Evolutionary conservation across 768 basidiomycete genomes (phyloP).

Genomic region (Tylopilus felleus): DNA sequence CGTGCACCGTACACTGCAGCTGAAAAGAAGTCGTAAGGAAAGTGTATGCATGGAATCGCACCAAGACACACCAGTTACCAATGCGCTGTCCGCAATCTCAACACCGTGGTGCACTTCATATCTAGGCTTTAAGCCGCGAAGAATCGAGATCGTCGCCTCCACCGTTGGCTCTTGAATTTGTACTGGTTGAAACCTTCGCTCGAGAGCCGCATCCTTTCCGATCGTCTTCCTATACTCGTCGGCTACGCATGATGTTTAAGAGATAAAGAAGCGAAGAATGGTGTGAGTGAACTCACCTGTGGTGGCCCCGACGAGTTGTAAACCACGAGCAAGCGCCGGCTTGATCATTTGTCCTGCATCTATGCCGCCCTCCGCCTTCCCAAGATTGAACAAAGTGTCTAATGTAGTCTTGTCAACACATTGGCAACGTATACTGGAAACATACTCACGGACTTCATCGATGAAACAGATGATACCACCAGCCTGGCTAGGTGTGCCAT

Average conservation of each 20-base stretch:
- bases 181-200: conserved; percentile 88
- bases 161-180: conserved; percentile 86
- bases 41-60: not conserved
- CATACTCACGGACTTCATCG: conserved; percentile 82
- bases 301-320: conserved; percentile 88
- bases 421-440: not conserved
- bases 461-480: conserved; percentile 90
- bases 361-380: conserved; percentile 88
- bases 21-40: conserved; percentile 19
- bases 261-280: not conserved
- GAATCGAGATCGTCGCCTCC: conserved; percentile 78
- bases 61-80: conserved; percentile 67
- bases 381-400: conserved; percentile 84
- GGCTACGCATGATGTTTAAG: conserved; percentile 29
- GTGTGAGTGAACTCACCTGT: conserved; percentile 54
- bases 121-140: conserved; percentile 77
- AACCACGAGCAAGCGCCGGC: conserved; percentile 80
- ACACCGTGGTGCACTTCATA: conserved; percentile 95
- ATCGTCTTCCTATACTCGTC: conserved; percentile 92
- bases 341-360: conserved; percentile 95
- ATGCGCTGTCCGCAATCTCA: conserved; percentile 81
- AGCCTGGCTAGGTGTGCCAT: conserved; percentile 36
- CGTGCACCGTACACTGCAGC: conserved; percentile 83
- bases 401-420: not conserved
- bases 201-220: conserved; percentile 87